phyloP scores from a whole-genome alignment of 192 early-diverging fungal genomes.

The Pecoramyces ruminantium region DNA sequence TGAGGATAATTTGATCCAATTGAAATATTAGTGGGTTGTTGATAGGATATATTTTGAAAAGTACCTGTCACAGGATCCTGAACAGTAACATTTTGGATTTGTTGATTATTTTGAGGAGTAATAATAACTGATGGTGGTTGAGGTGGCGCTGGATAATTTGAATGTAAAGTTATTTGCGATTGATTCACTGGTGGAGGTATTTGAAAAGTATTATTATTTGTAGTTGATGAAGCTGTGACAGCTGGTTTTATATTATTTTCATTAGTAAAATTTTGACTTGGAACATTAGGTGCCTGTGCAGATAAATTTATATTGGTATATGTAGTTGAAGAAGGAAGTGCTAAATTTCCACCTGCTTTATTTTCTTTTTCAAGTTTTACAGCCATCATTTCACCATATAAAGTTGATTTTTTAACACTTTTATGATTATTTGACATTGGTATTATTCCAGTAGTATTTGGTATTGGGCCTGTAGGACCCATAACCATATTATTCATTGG shows the following conservation, averaged over 20 bases:
- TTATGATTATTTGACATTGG: not conserved
- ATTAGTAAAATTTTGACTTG: not conserved
- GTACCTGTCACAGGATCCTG: not conserved
- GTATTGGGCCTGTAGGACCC: not conserved
- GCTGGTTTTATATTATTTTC: not conserved
- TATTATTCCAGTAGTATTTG: not conserved
- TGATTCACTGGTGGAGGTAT: not conserved
- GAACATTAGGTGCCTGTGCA: not conserved
- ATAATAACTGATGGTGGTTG: not conserved
- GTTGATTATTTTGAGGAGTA: not conserved
- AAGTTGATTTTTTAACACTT: not conserved
- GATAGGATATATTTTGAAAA: not conserved
- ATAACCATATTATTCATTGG: not conserved
- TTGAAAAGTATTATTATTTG: not conserved
- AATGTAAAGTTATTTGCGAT: not conserved
- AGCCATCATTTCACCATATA: not conserved
- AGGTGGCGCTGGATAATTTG: not conserved
- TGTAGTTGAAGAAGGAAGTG: not conserved
- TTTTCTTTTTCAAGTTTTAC: not conserved
- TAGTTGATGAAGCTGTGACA: not conserved
- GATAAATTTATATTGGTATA: not conserved
- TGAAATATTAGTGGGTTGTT: not conserved
- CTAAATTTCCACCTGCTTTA: not conserved
- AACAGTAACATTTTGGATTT: not conserved
- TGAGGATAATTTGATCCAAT: not conserved